phyloP scores from a whole-genome alignment of 352 stramenopile genomes.

The Lagenidium giganteum region DNA sequence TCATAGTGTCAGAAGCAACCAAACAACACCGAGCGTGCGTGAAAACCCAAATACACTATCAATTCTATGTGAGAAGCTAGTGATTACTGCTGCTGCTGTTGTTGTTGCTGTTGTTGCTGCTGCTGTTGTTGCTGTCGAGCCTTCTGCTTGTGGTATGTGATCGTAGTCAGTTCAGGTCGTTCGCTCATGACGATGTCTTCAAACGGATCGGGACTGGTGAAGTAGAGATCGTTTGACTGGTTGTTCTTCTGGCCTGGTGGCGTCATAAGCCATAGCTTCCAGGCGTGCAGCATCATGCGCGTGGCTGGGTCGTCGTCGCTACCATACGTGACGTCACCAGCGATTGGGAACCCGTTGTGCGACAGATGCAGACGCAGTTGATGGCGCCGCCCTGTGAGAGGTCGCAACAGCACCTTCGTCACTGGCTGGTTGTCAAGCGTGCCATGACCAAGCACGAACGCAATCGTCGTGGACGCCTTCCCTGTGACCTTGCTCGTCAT shows the following conservation, averaged over 20 bases:
- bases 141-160: conserved; percentile 44
- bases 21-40: no score
- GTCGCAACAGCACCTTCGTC: conserved; percentile 79
- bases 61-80: no score
- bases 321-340: conserved; percentile 74
- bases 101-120: conserved; percentile 17
- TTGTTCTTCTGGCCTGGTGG: conserved; percentile 28
- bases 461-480: conserved; percentile 64
- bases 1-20: no score
- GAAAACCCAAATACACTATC: no score
- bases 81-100: no score
- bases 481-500: conserved; percentile 17
- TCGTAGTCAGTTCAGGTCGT: conserved; percentile 54
- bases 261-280: conserved; percentile 69
- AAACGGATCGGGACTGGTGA: conserved; percentile 64
- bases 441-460: conserved; percentile 70
- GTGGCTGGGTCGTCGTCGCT: conserved; percentile 47
- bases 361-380: conserved; percentile 80
- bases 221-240: conserved; percentile 64
- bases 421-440: conserved; percentile 46
- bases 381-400: conserved; percentile 74
- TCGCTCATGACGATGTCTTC: conserved; percentile 46
- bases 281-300: conserved; percentile 85
- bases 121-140: conserved; percentile 5
- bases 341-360: conserved; percentile 70